Evolutionary conservation across 1,284 basidiomycete genomes (phyloP).

Genomic region (Mycena citricolor): DNA sequence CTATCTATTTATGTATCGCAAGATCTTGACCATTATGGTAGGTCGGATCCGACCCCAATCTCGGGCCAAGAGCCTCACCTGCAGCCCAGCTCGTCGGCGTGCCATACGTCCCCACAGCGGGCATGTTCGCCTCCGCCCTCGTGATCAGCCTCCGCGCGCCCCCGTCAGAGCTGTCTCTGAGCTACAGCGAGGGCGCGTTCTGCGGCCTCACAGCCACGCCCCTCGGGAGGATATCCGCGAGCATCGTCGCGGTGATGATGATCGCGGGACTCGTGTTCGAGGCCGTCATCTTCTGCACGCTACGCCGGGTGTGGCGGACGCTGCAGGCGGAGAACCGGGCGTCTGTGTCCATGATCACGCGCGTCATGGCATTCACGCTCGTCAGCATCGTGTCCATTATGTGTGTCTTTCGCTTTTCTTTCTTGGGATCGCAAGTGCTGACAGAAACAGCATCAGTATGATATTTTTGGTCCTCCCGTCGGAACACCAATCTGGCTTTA

Average conservation of each 20-base stretch:
- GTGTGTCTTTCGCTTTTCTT: constrained; percentile 5
- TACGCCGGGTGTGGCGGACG: constrained; percentile 16
- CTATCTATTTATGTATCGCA: too few species aligned
- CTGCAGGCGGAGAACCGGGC: constrained; percentile 13
- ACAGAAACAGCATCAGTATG: constrained; percentile 14
- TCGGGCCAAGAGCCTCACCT: neutral
- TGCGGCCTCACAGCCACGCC: neutral
- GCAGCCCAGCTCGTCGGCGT: constrained; percentile 13
- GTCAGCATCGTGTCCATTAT: constrained; percentile 21
- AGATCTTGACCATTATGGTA: too few species aligned
- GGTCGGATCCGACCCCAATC: neutral
- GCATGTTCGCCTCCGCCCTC: constrained; percentile 6
- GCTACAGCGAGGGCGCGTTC: constrained; percentile 10
- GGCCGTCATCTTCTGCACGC: constrained; percentile 14
- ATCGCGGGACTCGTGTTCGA: constrained; percentile 13
- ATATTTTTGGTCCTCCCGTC: constrained; percentile 8
- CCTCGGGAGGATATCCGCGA: constrained; percentile 6
- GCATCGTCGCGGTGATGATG: constrained; percentile 12
- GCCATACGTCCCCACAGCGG: constrained; percentile 19
- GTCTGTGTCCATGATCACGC: constrained; percentile 9
- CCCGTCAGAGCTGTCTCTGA: constrained; percentile 4
- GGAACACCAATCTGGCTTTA: constrained; percentile 8
- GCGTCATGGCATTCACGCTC: constrained; percentile 20
- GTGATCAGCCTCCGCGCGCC: constrained; percentile 10
- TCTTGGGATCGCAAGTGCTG: too few species aligned